A percentile compares a stretch with the other conserved stretches of the same genome.
These are phyloP conservation scores for Sporobolomyces pararoseus DNA, from an alignment of 768 basidiomycete genomes.

Conservation along the genomic window DNA sequence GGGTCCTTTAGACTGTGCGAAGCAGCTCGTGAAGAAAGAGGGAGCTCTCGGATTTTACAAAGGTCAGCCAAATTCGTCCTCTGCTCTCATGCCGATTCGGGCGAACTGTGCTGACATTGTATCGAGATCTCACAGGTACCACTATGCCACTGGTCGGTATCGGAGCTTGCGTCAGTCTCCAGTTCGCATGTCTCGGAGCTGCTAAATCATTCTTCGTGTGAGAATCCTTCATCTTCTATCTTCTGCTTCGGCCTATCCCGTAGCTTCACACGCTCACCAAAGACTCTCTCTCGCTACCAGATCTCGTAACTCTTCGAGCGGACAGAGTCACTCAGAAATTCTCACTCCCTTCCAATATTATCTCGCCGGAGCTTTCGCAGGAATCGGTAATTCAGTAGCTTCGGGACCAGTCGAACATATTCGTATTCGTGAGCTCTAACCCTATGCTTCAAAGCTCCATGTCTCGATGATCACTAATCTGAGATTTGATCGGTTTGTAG, in stretches of 20 bases:
- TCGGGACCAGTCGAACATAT: slow-evolving; percentile 97
- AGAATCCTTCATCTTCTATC: background rate
- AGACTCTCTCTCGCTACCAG: background rate
- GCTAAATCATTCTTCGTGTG: slow-evolving; percentile 40
- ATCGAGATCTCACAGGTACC: slow-evolving; percentile 13
- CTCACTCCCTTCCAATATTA: slow-evolving; percentile 67
- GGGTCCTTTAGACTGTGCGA: slow-evolving; percentile 35
- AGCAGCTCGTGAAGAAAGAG: slow-evolving; percentile 28
- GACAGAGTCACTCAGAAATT: slow-evolving; percentile 54
- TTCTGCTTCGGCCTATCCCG: background rate
- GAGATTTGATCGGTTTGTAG: too few species aligned
- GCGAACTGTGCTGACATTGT: background rate
- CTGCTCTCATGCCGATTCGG: background rate
- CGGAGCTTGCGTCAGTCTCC: slow-evolving; percentile 42
- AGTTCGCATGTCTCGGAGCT: slow-evolving; percentile 40
- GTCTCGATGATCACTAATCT: too few species aligned
- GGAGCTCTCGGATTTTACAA: slow-evolving; percentile 39
- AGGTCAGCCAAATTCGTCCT: slow-evolving; percentile 21
- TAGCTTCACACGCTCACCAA: background rate
- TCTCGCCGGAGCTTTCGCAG: slow-evolving; percentile 73
- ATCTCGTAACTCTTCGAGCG: background rate
- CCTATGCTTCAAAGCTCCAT: too few species aligned
- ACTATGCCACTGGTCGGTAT: slow-evolving; percentile 41
- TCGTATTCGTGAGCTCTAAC: slow-evolving; percentile 70
- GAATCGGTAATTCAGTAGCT: slow-evolving; percentile 83